A percentile compares a stretch with the other conserved stretches of the same genome.
phyloP scores from a whole-genome alignment of 768 basidiomycete species.

The Mrakia frigida region DNA sequence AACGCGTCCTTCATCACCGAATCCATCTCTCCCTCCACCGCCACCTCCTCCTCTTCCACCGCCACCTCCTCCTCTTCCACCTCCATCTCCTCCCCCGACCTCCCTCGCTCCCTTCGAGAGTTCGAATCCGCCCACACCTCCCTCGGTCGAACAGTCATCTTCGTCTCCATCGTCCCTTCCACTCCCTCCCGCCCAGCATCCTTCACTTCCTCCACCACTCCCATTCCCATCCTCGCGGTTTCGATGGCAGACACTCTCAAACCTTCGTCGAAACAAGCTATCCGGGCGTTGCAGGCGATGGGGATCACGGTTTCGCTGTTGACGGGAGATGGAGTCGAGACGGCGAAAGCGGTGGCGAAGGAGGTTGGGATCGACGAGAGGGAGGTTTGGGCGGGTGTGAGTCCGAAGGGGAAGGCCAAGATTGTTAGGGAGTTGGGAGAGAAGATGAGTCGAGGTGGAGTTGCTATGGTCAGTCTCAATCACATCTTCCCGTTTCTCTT shows the following conservation, averaged over 20 bases:
- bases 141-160: constrained; percentile 78
- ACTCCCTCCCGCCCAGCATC: constrained; percentile 42
- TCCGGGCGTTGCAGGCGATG: constrained; percentile 74
- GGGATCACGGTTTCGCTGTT: constrained; percentile 89
- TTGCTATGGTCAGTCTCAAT: constrained; percentile 72
- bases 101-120: constrained; percentile 57
- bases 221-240: constrained; percentile 65
- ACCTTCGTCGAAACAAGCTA: constrained; percentile 73
- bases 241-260: constrained; percentile 85
- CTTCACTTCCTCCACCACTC: constrained; percentile 40
- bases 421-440: constrained; percentile 75
- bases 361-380: constrained; percentile 81
- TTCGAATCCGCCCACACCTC: constrained; percentile 70
- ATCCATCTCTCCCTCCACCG: constrained; percentile 1
- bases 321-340: constrained; percentile 84
- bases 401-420: constrained; percentile 89
- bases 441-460: constrained; percentile 56
- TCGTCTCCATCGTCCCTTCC: constrained; percentile 57
- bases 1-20: constrained; percentile 60
- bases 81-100: constrained; percentile 34
- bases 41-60: constrained; percentile 46
- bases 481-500: background rate
- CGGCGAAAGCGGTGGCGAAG: constrained; percentile 80
- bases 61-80: constrained; percentile 46
- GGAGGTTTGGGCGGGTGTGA: constrained; percentile 85